Evolutionary conservation across 2,329 filamentous ascomycete genomes (phyloP), one percentile per base, ranked within the genome.

Genomic region (Colletotrichum eremochloae): DNA sequence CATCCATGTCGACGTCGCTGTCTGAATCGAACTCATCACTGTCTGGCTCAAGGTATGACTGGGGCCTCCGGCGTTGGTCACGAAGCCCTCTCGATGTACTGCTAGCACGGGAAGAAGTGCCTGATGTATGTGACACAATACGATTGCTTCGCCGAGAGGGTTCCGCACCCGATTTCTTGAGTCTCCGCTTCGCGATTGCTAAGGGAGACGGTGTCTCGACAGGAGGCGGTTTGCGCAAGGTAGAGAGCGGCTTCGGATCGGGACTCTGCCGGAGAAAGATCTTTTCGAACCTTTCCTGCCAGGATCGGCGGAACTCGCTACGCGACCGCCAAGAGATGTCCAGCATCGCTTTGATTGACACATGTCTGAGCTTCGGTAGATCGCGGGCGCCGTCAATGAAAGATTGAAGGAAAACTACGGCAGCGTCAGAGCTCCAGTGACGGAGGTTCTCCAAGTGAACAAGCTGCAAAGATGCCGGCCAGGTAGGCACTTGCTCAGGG

Each of bases 311-410:
- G 77, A 98, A 92, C n/a, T 88, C 87, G 24, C 93, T 93, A 53
- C 96, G 90, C 78, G 94, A 90, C 73, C 94, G 91, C 94, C 95
- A 97, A 14, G 93, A 91, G 57, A 91, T 88, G 77, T 95, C 90
- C 60, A 98, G 85, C 80, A 94, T 96, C 1, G 92, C 91, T 77
- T 92, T 93, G 75, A 98, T 88, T 1, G 89, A 86, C 14, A 98
- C 83, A 55, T 87, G 86, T 11, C 94, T 91, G 33, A 98, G 86
- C 70, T 90, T 84, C 0, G 86, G 89, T 31, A 98, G 80, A 3
- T 87, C 81, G 1, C 87, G 84, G 0, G 95, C 94, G 62, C 89
- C 90, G 70, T 95, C 87, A 31, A 96, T 88, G 2, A 98, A 85
- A 20, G 94, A 96, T 52, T 89, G 87, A 76, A 98, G 93, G 76